Evolutionary conservation across 2,329 filamentous ascomycete species (phyloP), one percentile per base, ranked within the genome.

Genomic region (Tolypocladium pustulatum): DNA sequence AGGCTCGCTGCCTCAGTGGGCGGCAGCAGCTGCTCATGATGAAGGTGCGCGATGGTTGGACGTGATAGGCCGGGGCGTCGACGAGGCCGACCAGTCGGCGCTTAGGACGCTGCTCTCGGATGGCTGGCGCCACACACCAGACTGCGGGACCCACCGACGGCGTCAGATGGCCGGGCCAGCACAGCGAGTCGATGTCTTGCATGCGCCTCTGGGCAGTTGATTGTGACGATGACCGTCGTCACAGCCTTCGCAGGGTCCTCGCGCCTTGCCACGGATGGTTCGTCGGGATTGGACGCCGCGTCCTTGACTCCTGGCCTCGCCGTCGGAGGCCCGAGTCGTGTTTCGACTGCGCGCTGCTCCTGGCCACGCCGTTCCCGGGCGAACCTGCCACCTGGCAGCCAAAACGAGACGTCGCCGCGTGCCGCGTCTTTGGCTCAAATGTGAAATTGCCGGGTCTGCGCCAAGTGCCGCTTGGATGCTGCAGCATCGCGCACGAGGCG

Each of bases 101-200:
- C 69, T 65, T 71, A 68, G 68, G 65, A 68, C 60, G 54, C 58
- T 58, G 66, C 63, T 69, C 66, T 67, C 66, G 68, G 68, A 67
- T 69, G 68, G 68, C 66, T 71, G 72, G 69, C 68, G 66, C 70
- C 70, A 66, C 68, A 66, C 71, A 70, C 58, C 65, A 70, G 65
- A 69, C 68, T 68, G 68, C 66, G 67, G 66, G 66, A 65, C 65
- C 69, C 68, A 71, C 69, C 67, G 67, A 65, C 66, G 64, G 66
- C 70, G 72, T 73, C 69, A 70, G 69, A 72, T 67, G 71, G 65
- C 66, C 63, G 65, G 63, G 62, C 63, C 66, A 65, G 59, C 57
- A 66, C 67, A 71, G 71, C 73, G 72, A 78, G 73, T 76, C 71
- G 72, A 77, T 77, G 72, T 71, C 66, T 67, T 71, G 70, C 70